Base-by-base conservation (phyloP, 176 grass and related monocot species). In the Juncus effusus region DNA sequence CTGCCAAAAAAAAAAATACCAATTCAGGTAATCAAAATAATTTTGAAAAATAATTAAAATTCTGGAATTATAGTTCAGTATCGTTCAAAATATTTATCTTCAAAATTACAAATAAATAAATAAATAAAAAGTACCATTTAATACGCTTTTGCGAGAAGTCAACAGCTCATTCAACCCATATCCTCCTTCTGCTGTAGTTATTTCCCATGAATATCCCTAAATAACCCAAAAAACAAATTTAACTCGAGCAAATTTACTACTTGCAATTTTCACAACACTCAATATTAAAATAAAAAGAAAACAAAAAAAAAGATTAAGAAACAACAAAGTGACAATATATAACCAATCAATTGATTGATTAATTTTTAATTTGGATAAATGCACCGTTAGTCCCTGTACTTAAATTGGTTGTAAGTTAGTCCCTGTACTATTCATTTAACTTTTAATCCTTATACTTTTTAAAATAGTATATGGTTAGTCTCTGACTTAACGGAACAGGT, bases 171-270 rank as follows among this genome's bases (percentile, higher is more conserved):
- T 76, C 13, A 97, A 83, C 67, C 94, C 94, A 76, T 92, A 81
- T 72, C 94, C 88, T 75, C 94, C 94, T 86, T 89, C 94, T 63
- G 60, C 74, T 69, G 94, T 97, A 64, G 88, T 97, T 57, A 97
- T 86, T 77, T 97, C 94, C 94, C 94, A 92, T 71, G 88, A 86
- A 76, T 97, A 97, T 53, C 94, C 94, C 94, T 97, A 56, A 54
- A 76, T 89, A 92, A 57, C 94, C 94, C 88, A 92, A 60, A 54
- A 62, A 82, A 81, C 11, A 61, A 45, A 69, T 44, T 16, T 54
- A 76, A 58, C 5, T 60, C n/a, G 49, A 80, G 16, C 40, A 53
- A 13, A 61, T 61, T 70, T 71, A 61, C 54, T 55, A 53, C 13
- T 49, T 42, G 49, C 1, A 28, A 28, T 1, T 28, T 28, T 28